A percentile compares a stretch with the other conserved stretches of the same genome.
Evolutionary conservation across 306 rosid genomes (phyloP).

Genomic region (Calophaca sinica): DNA sequence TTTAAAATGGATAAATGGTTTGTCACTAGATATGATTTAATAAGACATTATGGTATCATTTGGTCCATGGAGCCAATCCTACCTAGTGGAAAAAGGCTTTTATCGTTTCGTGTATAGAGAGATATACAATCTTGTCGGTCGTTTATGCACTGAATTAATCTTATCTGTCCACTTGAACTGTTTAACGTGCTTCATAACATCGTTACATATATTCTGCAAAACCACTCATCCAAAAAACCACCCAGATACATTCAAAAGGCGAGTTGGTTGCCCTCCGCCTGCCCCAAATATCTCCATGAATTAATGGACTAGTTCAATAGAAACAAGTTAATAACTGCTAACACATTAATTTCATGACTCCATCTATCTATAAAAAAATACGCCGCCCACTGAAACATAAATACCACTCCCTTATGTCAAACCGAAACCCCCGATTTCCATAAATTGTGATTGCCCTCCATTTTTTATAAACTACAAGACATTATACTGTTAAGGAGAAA

Average conservation of each 20-base stretch:
- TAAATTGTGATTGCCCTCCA: neutral
- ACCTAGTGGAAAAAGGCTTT: neutral
- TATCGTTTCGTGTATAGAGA: neutral
- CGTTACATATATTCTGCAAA: neutral
- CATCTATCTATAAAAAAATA: conserved; percentile 9
- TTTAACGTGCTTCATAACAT: conserved; percentile 10
- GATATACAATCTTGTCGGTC: neutral
- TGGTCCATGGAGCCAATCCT: neutral
- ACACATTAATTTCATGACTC: neutral
- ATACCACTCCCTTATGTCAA: neutral
- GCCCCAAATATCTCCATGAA: neutral
- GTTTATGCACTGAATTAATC: neutral
- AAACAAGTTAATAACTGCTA: conserved; percentile 8
- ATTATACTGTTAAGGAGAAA: neutral
- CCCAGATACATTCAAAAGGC: conserved; percentile 13
- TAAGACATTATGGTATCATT: neutral
- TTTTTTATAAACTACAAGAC: neutral
- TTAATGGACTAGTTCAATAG: neutral
- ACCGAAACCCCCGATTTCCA: neutral
- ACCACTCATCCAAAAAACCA: conserved; percentile 20
- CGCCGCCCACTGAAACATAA: neutral
- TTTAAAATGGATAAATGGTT: neutral
- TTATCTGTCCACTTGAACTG: conserved; percentile 15
- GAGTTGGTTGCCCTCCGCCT: neutral
- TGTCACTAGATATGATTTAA: neutral